Conservation (phyloP, 345 rosid species). For the Boechera divaricarpa region DNA sequence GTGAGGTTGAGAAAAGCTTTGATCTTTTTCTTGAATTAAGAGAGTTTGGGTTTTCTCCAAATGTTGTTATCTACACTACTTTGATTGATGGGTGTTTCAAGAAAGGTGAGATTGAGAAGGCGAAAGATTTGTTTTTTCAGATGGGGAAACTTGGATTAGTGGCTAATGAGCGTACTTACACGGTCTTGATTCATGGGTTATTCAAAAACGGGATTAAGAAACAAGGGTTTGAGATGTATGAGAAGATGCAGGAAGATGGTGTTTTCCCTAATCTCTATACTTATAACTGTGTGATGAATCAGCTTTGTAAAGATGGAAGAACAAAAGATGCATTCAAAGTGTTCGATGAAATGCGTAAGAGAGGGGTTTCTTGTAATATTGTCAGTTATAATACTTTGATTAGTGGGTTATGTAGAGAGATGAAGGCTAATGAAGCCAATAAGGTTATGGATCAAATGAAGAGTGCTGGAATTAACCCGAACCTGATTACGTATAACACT, state of each 20-base stretch:
- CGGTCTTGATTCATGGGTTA: constrained; percentile 73
- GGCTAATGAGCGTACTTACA: constrained; percentile 72
- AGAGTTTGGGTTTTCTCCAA: constrained; percentile 57
- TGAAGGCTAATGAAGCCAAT: constrained; percentile 57
- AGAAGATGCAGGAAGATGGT: constrained; percentile 65
- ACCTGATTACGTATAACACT: constrained; percentile 67
- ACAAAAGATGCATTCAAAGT: constrained; percentile 52
- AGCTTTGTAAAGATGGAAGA: constrained; percentile 57
- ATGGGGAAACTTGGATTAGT: constrained; percentile 65
- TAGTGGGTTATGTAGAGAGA: constrained; percentile 58
- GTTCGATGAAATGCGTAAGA: constrained; percentile 80
- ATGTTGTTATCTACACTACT: constrained; percentile 73
- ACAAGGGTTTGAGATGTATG: constrained; percentile 63
- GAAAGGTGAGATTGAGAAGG: constrained; percentile 62
- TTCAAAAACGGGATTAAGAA: constrained; percentile 61
- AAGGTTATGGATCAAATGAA: constrained; percentile 58
- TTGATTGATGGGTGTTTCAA: constrained; percentile 87
- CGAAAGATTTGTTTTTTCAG: constrained; percentile 54
- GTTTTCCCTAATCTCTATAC: constrained; percentile 63
- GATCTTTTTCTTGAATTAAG: constrained; percentile 53
- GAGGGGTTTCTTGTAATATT: constrained; percentile 60
- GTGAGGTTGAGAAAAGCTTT: constrained; percentile 57
- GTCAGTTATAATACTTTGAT: constrained; percentile 72
- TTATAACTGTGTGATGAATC: constrained; percentile 66
- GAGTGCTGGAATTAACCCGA: constrained; percentile 55